Evolutionary conservation across 192 early-diverging fungal genomes (phyloP), one percentile per base, ranked within the genome.

Genomic region (Coemansia sp.): DNA sequence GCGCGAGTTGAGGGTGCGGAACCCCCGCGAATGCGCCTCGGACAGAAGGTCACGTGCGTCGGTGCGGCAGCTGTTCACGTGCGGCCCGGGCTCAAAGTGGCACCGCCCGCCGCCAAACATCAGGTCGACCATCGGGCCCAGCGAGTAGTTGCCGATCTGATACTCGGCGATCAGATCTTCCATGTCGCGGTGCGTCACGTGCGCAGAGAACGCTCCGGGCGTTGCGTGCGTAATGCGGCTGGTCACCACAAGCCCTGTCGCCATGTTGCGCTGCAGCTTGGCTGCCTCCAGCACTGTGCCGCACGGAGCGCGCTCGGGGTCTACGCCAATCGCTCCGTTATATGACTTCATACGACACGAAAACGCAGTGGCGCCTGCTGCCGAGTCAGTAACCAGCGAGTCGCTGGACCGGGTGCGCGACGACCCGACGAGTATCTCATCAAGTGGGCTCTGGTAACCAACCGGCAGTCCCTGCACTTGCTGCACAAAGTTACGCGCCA

Each of bases 341-440:
- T 94, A 97, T 2, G 93, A 83, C 77, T 99, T 99, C 26, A 87
- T 68, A 12, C 81, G 88, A 71, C 96, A 98, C 14, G 94, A 84
- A 65, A 93, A 98, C 2, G 97, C 97, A 1, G 97, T 99, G 0
- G 96, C 97, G 8, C 96, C 97, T 22, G 97, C 95, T 9, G 97
- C 97, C 42, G 91, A 93, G 77, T 99, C 97, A 0, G 97, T 99
- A 5, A 99, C 85, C 25, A 97, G 76, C 40, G 89, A 90, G 75
- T 65, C 59, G 51, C 86, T 86, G 44, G 90, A 92, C 46, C 91
- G 84, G 5, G 97, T 99, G 36, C 97, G 87, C 19, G 93, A 94
- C 19, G 89, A 72, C n/a, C 97, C 96, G 14, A 98, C 90, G 57
- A 86, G 80, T 19, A 91, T 87, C 44, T 84, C 69, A 65, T 91